A percentile compares a stretch with the other conserved stretches of the same genome.
phyloP scores from a whole-genome alignment of 148 eudicot species.

The Amaranthus palmeri region DNA sequence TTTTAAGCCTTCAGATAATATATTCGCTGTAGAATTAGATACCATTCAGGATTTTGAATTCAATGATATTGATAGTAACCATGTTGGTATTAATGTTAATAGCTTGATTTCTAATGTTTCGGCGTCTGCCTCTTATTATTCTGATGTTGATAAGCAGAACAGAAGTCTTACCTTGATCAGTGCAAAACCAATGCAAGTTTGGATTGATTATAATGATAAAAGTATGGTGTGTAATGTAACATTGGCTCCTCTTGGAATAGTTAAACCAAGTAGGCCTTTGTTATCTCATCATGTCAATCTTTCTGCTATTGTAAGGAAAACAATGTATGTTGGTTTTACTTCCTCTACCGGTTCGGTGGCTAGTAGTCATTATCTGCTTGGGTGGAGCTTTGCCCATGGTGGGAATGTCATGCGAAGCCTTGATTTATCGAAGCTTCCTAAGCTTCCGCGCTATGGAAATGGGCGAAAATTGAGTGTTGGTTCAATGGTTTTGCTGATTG shows the following conservation, averaged over 20 bases:
- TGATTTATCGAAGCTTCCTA: slow-evolving; percentile 34
- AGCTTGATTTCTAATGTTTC: slow-evolving; percentile 20
- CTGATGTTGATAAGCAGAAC: slow-evolving; percentile 14
- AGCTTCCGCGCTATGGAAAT: slow-evolving; percentile 26
- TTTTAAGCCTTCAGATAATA: slow-evolving; percentile 20
- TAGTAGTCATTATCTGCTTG: slow-evolving; percentile 32
- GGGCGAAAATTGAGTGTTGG: neutral
- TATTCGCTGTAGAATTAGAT: slow-evolving; percentile 32
- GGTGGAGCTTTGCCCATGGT: slow-evolving; percentile 35
- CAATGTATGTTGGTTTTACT: slow-evolving; percentile 39
- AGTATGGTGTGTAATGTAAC: slow-evolving; percentile 29
- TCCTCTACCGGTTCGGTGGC: slow-evolving; percentile 33
- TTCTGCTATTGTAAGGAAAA: slow-evolving; percentile 21
- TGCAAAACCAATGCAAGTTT: slow-evolving; percentile 36
- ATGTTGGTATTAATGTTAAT: slow-evolving; percentile 42
- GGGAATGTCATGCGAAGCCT: slow-evolving; percentile 12
- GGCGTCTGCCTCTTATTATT: slow-evolving; percentile 31
- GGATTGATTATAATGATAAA: slow-evolving; percentile 41
- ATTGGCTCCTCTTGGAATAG: slow-evolving; percentile 25
- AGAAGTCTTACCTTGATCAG: slow-evolving; percentile 27
- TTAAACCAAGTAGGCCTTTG: slow-evolving; percentile 32
- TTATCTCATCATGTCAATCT: slow-evolving; percentile 25
- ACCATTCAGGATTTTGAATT: slow-evolving; percentile 27
- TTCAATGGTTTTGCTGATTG: slow-evolving; percentile 16
- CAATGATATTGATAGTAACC: slow-evolving; percentile 33